Evolutionary conservation across 805 yeast genomes (phyloP).

Genomic region (Wickerhamomyces rabaulensis): DNA sequence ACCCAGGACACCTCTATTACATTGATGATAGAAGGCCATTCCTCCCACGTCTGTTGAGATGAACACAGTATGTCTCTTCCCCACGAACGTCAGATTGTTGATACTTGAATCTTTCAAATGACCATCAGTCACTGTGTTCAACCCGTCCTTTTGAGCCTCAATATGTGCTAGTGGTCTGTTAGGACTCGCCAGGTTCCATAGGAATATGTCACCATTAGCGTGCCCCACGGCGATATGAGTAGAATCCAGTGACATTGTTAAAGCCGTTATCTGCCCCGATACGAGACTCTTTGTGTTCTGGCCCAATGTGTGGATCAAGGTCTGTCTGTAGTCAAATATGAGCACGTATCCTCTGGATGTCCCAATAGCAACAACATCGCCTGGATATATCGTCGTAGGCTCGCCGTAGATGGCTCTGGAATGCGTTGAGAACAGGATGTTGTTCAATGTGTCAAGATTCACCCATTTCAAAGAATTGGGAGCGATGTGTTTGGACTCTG

Average conservation of each 20-base stretch:
- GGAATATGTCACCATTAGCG: conserved; percentile 52
- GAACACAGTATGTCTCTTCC: conserved; percentile 49
- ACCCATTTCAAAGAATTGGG: conserved; percentile 27
- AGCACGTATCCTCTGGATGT: conserved; percentile 63
- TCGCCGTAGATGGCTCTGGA: conserved; percentile 41
- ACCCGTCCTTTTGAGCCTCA: conserved; percentile 14
- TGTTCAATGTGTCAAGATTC: conserved; percentile 35
- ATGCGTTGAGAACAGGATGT: conserved; percentile 28
- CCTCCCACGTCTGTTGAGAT: conserved; percentile 54
- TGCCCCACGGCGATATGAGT: conserved; percentile 66
- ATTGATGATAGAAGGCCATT: conserved; percentile 57
- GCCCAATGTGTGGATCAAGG: conserved; percentile 39
- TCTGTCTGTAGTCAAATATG: conserved; percentile 67
- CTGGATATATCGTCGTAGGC: conserved; percentile 40
- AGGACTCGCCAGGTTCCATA: conserved; percentile 57
- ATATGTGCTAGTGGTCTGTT: conserved; percentile 25
- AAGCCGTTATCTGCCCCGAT: conserved; percentile 45
- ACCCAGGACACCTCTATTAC: conserved; percentile 51
- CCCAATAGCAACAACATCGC: conserved; percentile 55
- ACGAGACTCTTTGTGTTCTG: conserved; percentile 24
- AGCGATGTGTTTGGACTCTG: neutral
- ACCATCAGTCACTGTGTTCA: conserved; percentile 24
- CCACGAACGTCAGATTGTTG: conserved; percentile 41
- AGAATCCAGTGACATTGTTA: conserved; percentile 65
- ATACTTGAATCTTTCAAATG: conserved; percentile 30